Conservation (phyloP, 2,329 filamentous ascomycete species). For the Alternaria dauci region DNA sequence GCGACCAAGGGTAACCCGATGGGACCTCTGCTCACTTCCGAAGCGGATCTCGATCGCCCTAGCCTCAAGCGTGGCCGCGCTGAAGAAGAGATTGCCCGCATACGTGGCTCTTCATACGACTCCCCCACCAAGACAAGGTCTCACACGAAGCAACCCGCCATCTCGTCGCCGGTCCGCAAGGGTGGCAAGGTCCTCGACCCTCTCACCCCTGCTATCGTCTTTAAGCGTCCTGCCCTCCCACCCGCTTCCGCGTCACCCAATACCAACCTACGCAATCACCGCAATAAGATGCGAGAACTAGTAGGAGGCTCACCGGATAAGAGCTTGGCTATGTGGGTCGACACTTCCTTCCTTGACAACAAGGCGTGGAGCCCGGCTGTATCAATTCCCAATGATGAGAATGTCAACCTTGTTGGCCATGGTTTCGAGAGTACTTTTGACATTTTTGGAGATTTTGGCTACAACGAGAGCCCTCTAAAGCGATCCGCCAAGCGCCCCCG, state of each 20-base stretch:
- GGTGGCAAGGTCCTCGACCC: conserved; percentile 58
- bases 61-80: conserved; percentile 87
- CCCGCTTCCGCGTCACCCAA: conserved; percentile 88
- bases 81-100: conserved; percentile 92
- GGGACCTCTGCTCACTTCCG: conserved; percentile 74
- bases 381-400: conserved; percentile 67
- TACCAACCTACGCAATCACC: conserved; percentile 88
- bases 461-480: conserved; percentile 71
- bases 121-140: conserved; percentile 79
- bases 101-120: conserved; percentile 91
- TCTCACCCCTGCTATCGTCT: conserved; percentile 83
- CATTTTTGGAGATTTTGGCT: conserved; percentile 64
- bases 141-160: conserved; percentile 58
- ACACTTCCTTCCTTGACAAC: conserved; percentile 56
- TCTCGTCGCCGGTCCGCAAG: conserved; percentile 54
- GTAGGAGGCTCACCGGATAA: conserved; percentile 77
- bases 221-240: conserved; percentile 71
- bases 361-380: conserved; percentile 71
- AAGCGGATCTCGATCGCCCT: conserved; percentile 75
- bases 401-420: conserved; percentile 60
- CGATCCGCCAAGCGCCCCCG: conserved; percentile 65
- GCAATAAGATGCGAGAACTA: conserved; percentile 81
- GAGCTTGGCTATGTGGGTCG: conserved; percentile 60
- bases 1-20: conserved; percentile 75
- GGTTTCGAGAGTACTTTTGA: conserved; percentile 65